Conservation (phyloP, 2,329 filamentous ascomycete species). For the Nemania sp. region DNA sequence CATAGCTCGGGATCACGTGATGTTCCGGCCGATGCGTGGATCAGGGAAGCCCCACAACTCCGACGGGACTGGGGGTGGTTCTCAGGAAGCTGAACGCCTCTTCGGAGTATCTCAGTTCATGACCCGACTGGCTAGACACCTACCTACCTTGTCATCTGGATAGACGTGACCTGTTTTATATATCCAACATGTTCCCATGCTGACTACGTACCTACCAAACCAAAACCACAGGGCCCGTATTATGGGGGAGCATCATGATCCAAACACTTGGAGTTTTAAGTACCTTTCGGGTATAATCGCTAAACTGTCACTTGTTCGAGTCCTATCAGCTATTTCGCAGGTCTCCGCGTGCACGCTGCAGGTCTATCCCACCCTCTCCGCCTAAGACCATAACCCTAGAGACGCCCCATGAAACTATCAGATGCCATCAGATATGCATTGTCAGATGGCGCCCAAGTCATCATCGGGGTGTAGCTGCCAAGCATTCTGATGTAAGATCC, state of each 20-base stretch:
- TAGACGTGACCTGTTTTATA: not conserved
- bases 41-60: constrained; percentile 16
- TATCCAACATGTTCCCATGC: too few species aligned
- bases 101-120: not conserved
- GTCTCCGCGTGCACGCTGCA: not conserved
- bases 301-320: not conserved
- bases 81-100: not conserved
- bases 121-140: too few species aligned
- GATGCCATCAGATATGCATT: constrained; percentile 12
- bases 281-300: constrained; percentile 3
- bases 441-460: constrained; percentile 10
- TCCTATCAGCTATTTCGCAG: not conserved
- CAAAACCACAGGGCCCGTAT: too few species aligned
- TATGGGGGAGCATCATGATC: not conserved
- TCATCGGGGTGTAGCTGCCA: constrained; percentile 14
- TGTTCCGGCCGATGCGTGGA: constrained; percentile 20
- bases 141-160: not conserved
- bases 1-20: constrained; percentile 40
- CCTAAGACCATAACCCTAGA: constrained; percentile 1
- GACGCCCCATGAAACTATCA: constrained; percentile 2
- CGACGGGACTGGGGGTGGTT: not conserved
- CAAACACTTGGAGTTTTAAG: constrained; percentile 3
- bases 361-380: constrained; percentile 5
- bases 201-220: too few species aligned
- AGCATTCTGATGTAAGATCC: constrained; percentile 26